phyloP scores from a whole-genome alignment of 306 rosid species.

The Cucurbita maxima region DNA sequence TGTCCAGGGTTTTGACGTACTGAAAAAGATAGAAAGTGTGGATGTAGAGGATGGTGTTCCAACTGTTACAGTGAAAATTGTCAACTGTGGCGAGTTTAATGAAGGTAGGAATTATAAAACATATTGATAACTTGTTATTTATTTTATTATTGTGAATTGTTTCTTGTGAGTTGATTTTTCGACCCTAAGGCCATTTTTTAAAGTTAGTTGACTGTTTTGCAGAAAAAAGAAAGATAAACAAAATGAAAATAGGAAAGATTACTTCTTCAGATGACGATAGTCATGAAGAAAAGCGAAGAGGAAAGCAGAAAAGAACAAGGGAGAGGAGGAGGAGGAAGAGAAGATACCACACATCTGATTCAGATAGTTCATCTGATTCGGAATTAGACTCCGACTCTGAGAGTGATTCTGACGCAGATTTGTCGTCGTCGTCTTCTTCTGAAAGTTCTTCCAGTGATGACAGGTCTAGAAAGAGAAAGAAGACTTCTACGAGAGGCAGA shows the following conservation, averaged over 20 bases:
- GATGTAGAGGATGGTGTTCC: slow-evolving; percentile 73
- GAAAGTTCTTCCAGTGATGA: slow-evolving; percentile 73
- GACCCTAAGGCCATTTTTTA: neutral
- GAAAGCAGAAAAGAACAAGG: slow-evolving; percentile 54
- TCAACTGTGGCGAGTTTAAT: slow-evolving; percentile 70
- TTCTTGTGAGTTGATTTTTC: neutral
- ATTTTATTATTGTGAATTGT: neutral
- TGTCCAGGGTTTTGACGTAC: slow-evolving; percentile 51
- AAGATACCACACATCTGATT: slow-evolving; percentile 46
- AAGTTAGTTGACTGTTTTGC: neutral
- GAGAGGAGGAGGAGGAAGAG: slow-evolving; percentile 56
- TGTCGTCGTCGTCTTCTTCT: slow-evolving; percentile 54
- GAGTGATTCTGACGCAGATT: slow-evolving; percentile 62
- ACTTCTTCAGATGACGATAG: slow-evolving; percentile 38
- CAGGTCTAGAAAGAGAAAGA: slow-evolving; percentile 66
- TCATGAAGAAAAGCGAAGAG: slow-evolving; percentile 38
- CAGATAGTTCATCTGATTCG: slow-evolving; percentile 71
- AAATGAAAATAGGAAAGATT: slow-evolving; percentile 29
- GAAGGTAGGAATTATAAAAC: slow-evolving; percentile 35
- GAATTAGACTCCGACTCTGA: slow-evolving; percentile 63
- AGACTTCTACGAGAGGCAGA: slow-evolving; percentile 57
- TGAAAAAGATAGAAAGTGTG: slow-evolving; percentile 64
- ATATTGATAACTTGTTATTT: neutral
- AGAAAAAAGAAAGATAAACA: slow-evolving; percentile 47
- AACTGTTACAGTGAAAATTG: slow-evolving; percentile 77